A percentile compares a stretch with the other conserved stretches of the same genome.
phyloP scores from a whole-genome alignment of 2,329 filamentous ascomycete genomes.

The Exophiala calicioides region DNA sequence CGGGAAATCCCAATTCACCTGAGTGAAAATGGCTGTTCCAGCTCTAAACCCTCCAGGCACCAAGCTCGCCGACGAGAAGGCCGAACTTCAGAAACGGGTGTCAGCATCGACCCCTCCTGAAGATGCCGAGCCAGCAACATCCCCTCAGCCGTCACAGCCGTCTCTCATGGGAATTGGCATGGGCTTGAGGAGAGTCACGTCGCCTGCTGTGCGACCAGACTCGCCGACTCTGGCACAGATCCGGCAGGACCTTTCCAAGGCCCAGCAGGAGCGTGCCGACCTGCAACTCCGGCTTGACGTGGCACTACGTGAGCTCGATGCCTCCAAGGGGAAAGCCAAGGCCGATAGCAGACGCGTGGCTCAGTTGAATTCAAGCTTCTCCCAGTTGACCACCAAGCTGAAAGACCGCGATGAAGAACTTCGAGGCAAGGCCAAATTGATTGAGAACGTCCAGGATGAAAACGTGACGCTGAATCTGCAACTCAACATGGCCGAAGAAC shows the following conservation, averaged over 20 bases:
- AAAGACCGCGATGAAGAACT: slow-evolving; percentile 85
- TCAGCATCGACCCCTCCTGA: slow-evolving; percentile 57
- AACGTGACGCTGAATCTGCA: slow-evolving; percentile 85
- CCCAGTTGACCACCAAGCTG: slow-evolving; percentile 64
- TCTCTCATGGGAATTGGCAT: slow-evolving; percentile 31
- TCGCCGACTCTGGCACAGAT: slow-evolving; percentile 42
- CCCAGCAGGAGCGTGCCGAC: slow-evolving; percentile 71
- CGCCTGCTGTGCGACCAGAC: slow-evolving; percentile 38
- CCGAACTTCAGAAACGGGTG: slow-evolving; percentile 25
- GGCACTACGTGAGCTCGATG: slow-evolving; percentile 64
- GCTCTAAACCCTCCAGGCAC: slow-evolving; percentile 11
- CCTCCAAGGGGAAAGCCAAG: slow-evolving; percentile 61
- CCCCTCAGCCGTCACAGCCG: slow-evolving; percentile 28
- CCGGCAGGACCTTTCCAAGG: slow-evolving; percentile 71
- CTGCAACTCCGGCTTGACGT: slow-evolving; percentile 65
- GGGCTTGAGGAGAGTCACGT: slow-evolving; percentile 27
- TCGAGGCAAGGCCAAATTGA: slow-evolving; percentile 75
- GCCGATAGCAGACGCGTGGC: slow-evolving; percentile 64
- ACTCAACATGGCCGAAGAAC: slow-evolving; percentile 80
- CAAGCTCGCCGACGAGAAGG: slow-evolving; percentile 32
- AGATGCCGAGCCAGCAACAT: slow-evolving; percentile 61
- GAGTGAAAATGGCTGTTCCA: background rate
- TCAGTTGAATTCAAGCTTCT: slow-evolving; percentile 63
- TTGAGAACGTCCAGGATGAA: slow-evolving; percentile 91
- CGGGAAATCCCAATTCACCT: background rate